phyloP scores from a whole-genome alignment of 148 eudicot species.

The Cornus suecica region DNA sequence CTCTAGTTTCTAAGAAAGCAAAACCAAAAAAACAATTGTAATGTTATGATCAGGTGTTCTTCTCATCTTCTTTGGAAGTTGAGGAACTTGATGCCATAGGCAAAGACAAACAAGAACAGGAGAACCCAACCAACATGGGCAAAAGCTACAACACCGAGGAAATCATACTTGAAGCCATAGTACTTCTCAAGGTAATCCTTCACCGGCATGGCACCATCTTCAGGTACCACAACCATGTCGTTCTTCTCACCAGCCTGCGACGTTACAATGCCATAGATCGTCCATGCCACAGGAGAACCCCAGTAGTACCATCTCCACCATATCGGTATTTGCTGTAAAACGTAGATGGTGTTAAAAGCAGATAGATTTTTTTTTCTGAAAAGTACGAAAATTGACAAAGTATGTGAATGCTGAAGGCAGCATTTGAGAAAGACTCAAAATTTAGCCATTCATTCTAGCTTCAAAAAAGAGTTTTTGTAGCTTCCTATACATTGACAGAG shows the following conservation, averaged over 20 bases:
- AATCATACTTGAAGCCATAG: conserved; percentile 10
- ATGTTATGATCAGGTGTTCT: neutral
- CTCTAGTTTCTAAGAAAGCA: neutral
- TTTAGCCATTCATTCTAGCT: too few relatives aligned
- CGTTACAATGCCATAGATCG: conserved; percentile 43
- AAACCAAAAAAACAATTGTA: too few relatives aligned
- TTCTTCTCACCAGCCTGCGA: conserved; percentile 36
- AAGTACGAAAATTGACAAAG: too few relatives aligned
- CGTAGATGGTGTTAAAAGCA: neutral
- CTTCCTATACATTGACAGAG: neutral
- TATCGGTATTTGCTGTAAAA: conserved; percentile 41
- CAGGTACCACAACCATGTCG: conserved; percentile 12
- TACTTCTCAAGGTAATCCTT: conserved; percentile 6
- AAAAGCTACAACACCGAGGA: conserved; percentile 7
- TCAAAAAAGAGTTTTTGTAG: too few relatives aligned
- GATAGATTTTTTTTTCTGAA: neutral
- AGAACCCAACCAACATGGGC: conserved; percentile 15
- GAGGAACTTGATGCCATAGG: conserved; percentile 18
- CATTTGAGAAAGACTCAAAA: neutral
- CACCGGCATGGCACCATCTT: neutral
- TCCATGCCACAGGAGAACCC: conserved; percentile 51
- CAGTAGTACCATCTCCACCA: conserved; percentile 65
- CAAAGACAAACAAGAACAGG: conserved; percentile 12
- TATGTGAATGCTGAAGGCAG: neutral
- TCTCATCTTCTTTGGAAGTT: conserved; percentile 16